Base-by-base conservation (phyloP, 371 early-diverging fungal genomes). In the Mucor ambiguus region DNA sequence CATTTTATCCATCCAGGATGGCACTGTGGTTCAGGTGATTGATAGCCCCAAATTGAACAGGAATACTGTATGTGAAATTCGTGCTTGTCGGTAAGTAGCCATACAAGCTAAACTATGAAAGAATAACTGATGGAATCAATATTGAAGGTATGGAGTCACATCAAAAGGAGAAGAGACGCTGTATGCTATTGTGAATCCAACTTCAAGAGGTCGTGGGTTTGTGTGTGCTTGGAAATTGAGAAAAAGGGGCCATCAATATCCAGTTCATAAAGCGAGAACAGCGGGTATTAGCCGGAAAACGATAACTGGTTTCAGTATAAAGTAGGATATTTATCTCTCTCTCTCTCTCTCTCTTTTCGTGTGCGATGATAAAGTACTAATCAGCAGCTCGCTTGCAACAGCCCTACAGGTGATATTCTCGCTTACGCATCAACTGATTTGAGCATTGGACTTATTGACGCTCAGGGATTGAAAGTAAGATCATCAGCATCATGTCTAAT, bases 391-490 rank as follows among this genome's bases (percentile, higher is more conserved):
- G 20, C 46, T 14, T 60, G 66, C 33, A 67, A 67, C 56, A 88
- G 89, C 58, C 66, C 73, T 10, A 66, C 73, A 33, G 91, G 90
- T 18, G 70, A 72, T 54, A 41, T 88, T 56, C 70, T 91, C 24
- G 91, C 90, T 0, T 87, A 85, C 72, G 87, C 84, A 20, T 82
- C 88, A 2, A 78, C 84, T 2, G 86, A 89, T 60, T 59, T 85
- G 54, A 69, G 79, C 33, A 73, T 90, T 58, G 83, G 79, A 12
- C 67, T 91, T 1, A 78, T 87, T 60, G 87, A 87, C 65, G 80
- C 86, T 35, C 79, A 75, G 49, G 71, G 85, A 33, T 72, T 90
- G 33, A 73, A 78, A 57, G 87, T 89, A 75, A 70, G 54, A n/a
- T 43, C 28, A 26, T 8, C 18, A 20, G n/a, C 22, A 46, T 4